Base-by-base conservation (phyloP, 2,329 filamentous ascomycete species). In the Dissoconium aciculare region DNA sequence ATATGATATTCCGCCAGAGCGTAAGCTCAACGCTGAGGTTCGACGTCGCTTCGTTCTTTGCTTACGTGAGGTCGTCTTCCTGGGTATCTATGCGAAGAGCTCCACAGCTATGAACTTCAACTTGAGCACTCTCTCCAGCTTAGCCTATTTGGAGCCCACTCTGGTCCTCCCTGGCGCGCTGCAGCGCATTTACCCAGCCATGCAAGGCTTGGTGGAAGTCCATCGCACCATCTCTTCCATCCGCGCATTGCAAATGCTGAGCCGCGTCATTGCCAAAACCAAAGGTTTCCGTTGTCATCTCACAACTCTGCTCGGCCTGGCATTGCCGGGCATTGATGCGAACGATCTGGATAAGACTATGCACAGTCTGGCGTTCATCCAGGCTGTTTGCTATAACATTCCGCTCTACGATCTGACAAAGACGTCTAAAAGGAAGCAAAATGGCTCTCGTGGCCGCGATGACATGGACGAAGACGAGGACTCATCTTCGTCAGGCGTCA, bases 251-350 rank as follows among this genome's bases (percentile, higher is more conserved):
- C 85, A 94, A 58, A 82, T 92, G 66, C 72, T 95, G 38, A 81
- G 85, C 40, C 82, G 84, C 51, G 73, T 85, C 46, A 91, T 98
- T 70, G 76, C 84, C 10, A 77, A 80, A 50, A 82, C 84, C 24
- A 95, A 92, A 56, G 89, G 89, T n/a, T 94, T 89, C 53, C 71
- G 89, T 37, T 95, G 89, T 50, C 89, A 98, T 53, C 76, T 98
- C 40, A 98, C 89, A 1, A 87, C 87, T 1, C 62, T 98, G 19
- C 62, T 98, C n/a, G 89, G 87, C 4, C 66, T 98, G 36, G 83
- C 87, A 4, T 63, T 98, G 17, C 91, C 91, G 0, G 91, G 89
- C 13, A 92, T 98, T 35, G 91, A 98, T 57, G 85, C 91, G 40
- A 98, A 98, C 51, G 89, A 98, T 56, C 62, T 98, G 15, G 85